These are phyloP conservation scores for Hyphopichia homilentoma DNA, from an alignment of 805 yeast species.

Conservation along the genomic window DNA sequence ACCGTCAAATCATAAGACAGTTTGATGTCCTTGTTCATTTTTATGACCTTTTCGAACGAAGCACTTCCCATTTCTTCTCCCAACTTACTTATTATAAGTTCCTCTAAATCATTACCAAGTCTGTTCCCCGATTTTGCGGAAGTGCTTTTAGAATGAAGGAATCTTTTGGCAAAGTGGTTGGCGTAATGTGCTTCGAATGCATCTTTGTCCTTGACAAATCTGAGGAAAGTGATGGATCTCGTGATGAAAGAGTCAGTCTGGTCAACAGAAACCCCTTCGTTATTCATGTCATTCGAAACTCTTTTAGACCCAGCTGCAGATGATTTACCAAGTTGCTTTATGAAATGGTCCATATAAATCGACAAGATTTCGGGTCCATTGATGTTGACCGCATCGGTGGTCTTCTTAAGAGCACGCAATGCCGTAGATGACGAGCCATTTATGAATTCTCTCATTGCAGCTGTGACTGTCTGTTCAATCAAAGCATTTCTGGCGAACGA, in stretches of 20 bases:
- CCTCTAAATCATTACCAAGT: slow-evolving; percentile 60
- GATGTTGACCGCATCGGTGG: slow-evolving; percentile 22
- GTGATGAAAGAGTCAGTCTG: slow-evolving; percentile 40
- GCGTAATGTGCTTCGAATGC: slow-evolving; percentile 81
- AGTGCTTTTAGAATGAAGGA: slow-evolving; percentile 38
- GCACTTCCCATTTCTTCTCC: slow-evolving; percentile 77
- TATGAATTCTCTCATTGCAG: slow-evolving; percentile 59
- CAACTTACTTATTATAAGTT: slow-evolving; percentile 59
- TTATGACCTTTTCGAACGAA: slow-evolving; percentile 74
- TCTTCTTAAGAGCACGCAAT: slow-evolving; percentile 28
- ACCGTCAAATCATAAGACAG: slow-evolving; percentile 35
- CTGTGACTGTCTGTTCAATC: slow-evolving; percentile 53
- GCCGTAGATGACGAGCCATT: slow-evolving; percentile 35
- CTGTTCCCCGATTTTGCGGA: slow-evolving; percentile 27
- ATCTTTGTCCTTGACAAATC: slow-evolving; percentile 77
- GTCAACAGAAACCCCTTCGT: slow-evolving; percentile 11
- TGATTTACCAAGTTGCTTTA: slow-evolving; percentile 31
- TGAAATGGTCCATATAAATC: slow-evolving; percentile 36
- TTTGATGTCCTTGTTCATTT: slow-evolving; percentile 81
- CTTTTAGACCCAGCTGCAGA: slow-evolving; percentile 11
- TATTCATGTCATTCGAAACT: slow-evolving; percentile 4
- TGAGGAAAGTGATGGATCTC: slow-evolving; percentile 58
- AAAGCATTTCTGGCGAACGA: slow-evolving; percentile 49
- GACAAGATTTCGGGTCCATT: slow-evolving; percentile 40
- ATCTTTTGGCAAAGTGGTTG: slow-evolving; percentile 79